Evolutionary conservation across 129 eudicot species (phyloP).

Genomic region (Pseudognaphalium luteoalbum): DNA sequence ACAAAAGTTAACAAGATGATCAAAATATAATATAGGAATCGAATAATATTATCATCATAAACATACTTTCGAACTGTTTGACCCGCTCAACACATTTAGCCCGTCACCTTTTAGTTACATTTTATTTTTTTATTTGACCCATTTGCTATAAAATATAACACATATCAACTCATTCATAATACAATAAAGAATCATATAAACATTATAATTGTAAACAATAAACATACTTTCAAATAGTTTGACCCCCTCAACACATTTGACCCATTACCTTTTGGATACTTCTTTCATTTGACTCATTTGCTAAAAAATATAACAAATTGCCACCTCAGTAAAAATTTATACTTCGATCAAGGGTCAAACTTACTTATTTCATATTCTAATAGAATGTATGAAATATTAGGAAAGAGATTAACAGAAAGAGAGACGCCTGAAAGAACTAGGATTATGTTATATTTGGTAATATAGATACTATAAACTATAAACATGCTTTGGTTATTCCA

Average conservation of each 20-base stretch:
- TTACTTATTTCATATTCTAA: neutral
- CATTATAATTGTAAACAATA: too few relatives aligned
- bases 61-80: neutral
- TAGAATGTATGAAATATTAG: neutral
- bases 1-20: slow-evolving; percentile 8
- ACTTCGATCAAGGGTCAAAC: neutral
- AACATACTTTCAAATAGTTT: too few relatives aligned
- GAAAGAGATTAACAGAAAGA: neutral
- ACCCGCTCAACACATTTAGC: too few relatives aligned
- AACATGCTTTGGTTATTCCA: slow-evolving; percentile 7
- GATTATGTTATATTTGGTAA: slow-evolving; percentile 9
- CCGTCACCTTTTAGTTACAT: neutral
- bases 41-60: neutral
- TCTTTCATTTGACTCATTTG: too few relatives aligned
- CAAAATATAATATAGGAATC: neutral
- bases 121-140: neutral
- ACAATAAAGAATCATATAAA: too few relatives aligned
- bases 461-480: slow-evolving; percentile 13
- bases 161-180: neutral
- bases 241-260: too few relatives aligned
- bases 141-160: neutral
- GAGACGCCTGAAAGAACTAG: neutral
- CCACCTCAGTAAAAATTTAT: neutral
- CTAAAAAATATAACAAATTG: neutral
- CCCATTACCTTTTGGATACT: too few relatives aligned